Base-by-base conservation (phyloP, 768 basidiomycete species). In the Mycena galopus region DNA sequence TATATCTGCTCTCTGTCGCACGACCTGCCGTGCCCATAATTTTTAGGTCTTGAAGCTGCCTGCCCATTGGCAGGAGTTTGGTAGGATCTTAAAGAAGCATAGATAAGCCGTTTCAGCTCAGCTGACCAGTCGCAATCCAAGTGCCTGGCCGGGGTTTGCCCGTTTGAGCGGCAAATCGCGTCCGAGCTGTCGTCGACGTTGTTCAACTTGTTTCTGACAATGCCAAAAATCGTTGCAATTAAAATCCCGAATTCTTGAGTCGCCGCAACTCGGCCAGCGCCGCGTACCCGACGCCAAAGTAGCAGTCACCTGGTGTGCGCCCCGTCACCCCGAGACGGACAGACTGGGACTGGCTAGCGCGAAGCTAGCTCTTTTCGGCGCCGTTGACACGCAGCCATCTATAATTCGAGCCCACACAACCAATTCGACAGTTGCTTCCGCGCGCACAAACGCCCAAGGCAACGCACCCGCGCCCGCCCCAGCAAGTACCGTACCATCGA, bases 61-160 rank as follows among this genome's bases (percentile, higher is more conserved):
- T 39, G 58, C 50, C 23, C 50, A 61, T 68, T 68, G 59, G 44
- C n/a, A 62, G 61, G 37, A 25, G 12, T 27, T 47, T 47, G n/a
- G 21, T 19, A 47, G 44, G 44, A 8, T 51, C 23, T 51, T 25
- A n/a, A 42, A 51, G 27, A 65, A 65, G 32, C 23, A 9, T 9
- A 65, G 64, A 65, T 65, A 65, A 65, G 23, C 23, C 57, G n/a
- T 14, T 8, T 14, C 2, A 6, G 25, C 51, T 55, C 64, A 65
- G 27, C 51, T 65, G 64, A 65, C 64, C 27, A 44, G 37, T 3
- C 29, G 4, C 6, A 35, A 44, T 44, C 14, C 61, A n/a, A 51
- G 50, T 65, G 32, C 63, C 50, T 51, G 47, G 42, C 67, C 58
- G 67, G 58, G 58, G 67, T 68, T 68, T 68, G 67, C 58, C 67